Evolutionary conservation across 2,329 filamentous ascomycete genomes (phyloP).

Genomic region (Paraphaeosphaeria sporulosa): DNA sequence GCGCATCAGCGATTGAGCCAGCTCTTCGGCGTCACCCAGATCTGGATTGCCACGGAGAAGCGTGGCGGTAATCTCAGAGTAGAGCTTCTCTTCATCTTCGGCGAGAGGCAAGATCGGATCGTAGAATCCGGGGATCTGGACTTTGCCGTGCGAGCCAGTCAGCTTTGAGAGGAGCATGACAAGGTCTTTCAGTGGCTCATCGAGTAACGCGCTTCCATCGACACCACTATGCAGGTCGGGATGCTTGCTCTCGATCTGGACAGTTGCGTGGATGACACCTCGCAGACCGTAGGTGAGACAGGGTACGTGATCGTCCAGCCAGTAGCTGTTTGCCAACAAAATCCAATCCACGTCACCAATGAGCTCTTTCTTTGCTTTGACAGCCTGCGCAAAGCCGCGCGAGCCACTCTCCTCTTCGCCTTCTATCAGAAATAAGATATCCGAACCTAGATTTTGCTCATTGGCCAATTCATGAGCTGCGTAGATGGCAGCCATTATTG

Average conservation of each 20-base stretch:
- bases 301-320: slow-evolving; percentile 94
- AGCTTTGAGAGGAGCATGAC: slow-evolving; percentile 83
- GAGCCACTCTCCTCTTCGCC: slow-evolving; percentile 97
- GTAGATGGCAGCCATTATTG: slow-evolving; percentile 91
- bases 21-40: slow-evolving; percentile 68
- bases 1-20: slow-evolving; percentile 87
- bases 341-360: slow-evolving; percentile 96
- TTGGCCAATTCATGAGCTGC: slow-evolving; percentile 89
- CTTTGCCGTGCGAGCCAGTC: slow-evolving; percentile 79
- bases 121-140: slow-evolving; percentile 89
- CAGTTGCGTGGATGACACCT: slow-evolving; percentile 90
- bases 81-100: slow-evolving; percentile 77
- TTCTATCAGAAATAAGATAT: slow-evolving; percentile 93
- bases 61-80: slow-evolving; percentile 82
- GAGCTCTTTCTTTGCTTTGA: slow-evolving; percentile 78
- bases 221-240: slow-evolving; percentile 95
- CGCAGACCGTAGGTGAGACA: slow-evolving; percentile 94
- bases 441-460: slow-evolving; percentile 81
- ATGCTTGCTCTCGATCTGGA: slow-evolving; percentile 83
- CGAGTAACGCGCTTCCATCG: slow-evolving; percentile 88
- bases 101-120: slow-evolving; percentile 81
- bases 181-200: slow-evolving; percentile 91
- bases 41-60: slow-evolving; percentile 75
- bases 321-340: slow-evolving; percentile 95
- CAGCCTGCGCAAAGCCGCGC: slow-evolving; percentile 84